Evolutionary conservation across 2,329 filamentous ascomycete species (phyloP).

Genomic region (Pseudocercospora fijiensis): DNA sequence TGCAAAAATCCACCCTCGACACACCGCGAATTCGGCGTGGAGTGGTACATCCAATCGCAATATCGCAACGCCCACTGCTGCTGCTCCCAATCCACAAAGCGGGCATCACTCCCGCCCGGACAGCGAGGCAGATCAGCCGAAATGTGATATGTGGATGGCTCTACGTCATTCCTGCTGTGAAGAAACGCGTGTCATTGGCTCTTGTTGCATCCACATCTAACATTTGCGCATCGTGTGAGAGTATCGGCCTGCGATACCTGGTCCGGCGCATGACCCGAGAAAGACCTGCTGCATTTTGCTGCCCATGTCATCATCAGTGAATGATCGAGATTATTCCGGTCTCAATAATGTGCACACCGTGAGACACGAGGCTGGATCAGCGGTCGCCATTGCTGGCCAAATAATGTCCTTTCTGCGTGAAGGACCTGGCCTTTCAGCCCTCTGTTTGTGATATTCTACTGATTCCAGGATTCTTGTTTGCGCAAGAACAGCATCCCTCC

Average conservation of each 20-base stretch:
- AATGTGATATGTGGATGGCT: conserved; percentile 10
- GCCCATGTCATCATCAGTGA: no score
- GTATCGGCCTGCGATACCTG: conserved; percentile 16
- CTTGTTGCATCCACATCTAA: conserved; percentile 17
- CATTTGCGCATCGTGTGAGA: conserved; percentile 13
- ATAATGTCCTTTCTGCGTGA: conserved; percentile 9
- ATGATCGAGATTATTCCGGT: conserved; percentile 26
- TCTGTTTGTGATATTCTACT: background rate
- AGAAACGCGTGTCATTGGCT: conserved; percentile 10
- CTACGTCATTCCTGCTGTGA: conserved; percentile 18
- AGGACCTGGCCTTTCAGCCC: no score
- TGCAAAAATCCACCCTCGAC: conserved; percentile 14
- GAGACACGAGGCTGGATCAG: conserved; percentile 23
- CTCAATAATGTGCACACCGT: conserved; percentile 15
- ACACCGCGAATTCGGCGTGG: conserved; percentile 20
- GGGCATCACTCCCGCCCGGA: conserved; percentile 12
- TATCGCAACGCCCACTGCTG: background rate
- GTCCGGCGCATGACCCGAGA: conserved; percentile 18
- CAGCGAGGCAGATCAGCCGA: conserved; percentile 19
- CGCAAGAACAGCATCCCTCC: conserved; percentile 15
- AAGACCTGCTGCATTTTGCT: background rate
- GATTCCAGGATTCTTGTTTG: conserved; percentile 10
- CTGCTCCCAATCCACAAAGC: conserved; percentile 6
- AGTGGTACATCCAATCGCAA: conserved; percentile 16
- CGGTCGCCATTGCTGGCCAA: conserved; percentile 12